Conservation (phyloP, 2,329 filamentous ascomycete genomes). For the Pseudogymnoascus pannorum region DNA sequence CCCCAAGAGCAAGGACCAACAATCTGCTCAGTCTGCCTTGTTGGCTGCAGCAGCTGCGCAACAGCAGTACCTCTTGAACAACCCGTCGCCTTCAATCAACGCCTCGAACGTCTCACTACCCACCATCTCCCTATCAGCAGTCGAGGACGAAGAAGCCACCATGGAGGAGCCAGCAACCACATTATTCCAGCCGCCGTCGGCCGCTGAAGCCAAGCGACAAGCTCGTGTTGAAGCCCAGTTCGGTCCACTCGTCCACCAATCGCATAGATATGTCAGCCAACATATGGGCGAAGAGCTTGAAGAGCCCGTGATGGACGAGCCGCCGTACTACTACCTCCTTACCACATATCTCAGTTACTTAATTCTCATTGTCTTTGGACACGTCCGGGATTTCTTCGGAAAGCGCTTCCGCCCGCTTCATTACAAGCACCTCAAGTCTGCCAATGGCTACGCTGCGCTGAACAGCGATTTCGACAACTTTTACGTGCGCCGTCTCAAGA, state of each 20-base stretch:
- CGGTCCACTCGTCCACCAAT: constrained; percentile 70
- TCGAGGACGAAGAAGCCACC: constrained; percentile 66
- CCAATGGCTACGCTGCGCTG: constrained; percentile 86
- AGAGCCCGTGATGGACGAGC: constrained; percentile 85
- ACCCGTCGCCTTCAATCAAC: constrained; percentile 56
- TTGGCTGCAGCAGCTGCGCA: constrained; percentile 54
- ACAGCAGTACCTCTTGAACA: constrained; percentile 44
- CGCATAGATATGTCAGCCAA: constrained; percentile 82
- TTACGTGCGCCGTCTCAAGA: constrained; percentile 86
- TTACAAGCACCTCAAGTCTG: constrained; percentile 74
- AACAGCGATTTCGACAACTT: constrained; percentile 99
- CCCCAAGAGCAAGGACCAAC: constrained; percentile 64
- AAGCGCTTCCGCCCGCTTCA: constrained; percentile 82
- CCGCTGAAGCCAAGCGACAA: constrained; percentile 70
- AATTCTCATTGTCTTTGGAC: constrained; percentile 88
- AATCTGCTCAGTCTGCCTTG: constrained; percentile 59
- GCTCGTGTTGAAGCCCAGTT: constrained; percentile 84
- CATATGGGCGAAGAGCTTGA: constrained; percentile 75
- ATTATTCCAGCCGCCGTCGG: constrained; percentile 80
- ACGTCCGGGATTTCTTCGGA: constrained; percentile 95
- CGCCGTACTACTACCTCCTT: constrained; percentile 91
- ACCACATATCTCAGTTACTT: constrained; percentile 99
- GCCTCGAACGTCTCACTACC: constrained; percentile 72
- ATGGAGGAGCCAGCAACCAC: constrained; percentile 68
- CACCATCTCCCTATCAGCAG: constrained; percentile 85